Percentiles rank a stretch among this genome's conserved stretches.
phyloP scores from a whole-genome alignment of 2,329 filamentous ascomycete species.

The Fusarium denticulatum region DNA sequence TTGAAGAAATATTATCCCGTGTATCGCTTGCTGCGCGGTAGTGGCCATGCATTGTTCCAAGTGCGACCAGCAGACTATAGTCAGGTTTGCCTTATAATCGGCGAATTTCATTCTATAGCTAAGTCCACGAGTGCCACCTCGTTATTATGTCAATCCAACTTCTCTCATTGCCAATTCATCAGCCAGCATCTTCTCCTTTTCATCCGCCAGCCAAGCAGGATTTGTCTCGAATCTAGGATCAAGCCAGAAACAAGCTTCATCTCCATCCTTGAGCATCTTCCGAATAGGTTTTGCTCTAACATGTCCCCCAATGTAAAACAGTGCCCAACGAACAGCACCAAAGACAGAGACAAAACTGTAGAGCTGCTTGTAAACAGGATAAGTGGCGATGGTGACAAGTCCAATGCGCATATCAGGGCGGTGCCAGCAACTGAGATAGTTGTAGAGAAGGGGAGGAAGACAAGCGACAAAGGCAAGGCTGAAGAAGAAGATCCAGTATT shows the following conservation, averaged over 20 bases:
- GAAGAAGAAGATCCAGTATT: conserved; percentile 14
- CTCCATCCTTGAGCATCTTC: conserved; percentile 3
- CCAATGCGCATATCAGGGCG: conserved; percentile 5
- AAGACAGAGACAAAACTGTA: conserved; percentile 1
- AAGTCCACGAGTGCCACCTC: not conserved
- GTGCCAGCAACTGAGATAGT: not conserved
- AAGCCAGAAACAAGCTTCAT: conserved; percentile 5
- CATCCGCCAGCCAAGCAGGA: conserved; percentile 1
- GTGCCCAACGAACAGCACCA: conserved; percentile 1
- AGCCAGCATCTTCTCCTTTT: not conserved
- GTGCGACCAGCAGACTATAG: too few species aligned
- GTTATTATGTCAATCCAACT: not conserved
- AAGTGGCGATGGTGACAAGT: not conserved
- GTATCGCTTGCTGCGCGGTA: fast-evolving
- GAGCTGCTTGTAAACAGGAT: not conserved
- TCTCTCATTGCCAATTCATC: not conserved
- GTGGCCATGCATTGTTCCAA: fast-evolving
- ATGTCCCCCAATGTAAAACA: not conserved
- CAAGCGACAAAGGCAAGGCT: not conserved
- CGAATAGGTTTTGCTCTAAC: not conserved
- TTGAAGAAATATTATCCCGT: fast-evolving
- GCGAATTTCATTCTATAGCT: not conserved
- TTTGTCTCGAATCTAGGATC: not conserved
- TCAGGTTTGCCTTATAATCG: too few species aligned
- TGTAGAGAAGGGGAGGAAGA: not conserved